Conservation (phyloP, 495 filamentous ascomycete species). For the Hyaloscypha finlandica region DNA sequence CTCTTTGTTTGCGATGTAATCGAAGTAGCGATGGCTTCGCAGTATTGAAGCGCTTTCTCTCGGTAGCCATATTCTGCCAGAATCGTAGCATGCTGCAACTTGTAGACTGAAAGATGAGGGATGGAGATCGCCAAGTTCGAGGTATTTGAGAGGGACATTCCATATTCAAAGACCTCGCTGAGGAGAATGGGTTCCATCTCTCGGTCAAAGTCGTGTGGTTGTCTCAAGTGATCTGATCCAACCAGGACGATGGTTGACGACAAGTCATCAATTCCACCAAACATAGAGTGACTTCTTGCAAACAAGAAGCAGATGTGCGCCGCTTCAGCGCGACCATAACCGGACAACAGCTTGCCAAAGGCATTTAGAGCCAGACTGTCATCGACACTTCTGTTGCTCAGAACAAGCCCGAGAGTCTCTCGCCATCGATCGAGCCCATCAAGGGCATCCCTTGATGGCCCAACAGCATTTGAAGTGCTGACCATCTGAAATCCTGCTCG, state of each 20-base stretch:
- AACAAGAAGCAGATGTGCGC: slow-evolving; percentile 83
- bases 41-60: slow-evolving; percentile 86
- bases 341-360: slow-evolving; percentile 79
- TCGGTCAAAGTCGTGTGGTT: slow-evolving; percentile 64
- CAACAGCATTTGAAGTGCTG: slow-evolving; percentile 63
- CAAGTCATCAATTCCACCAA: slow-evolving; percentile 84
- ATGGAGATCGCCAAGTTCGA: slow-evolving; percentile 54
- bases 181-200: slow-evolving; percentile 85
- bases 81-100: slow-evolving; percentile 79
- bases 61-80: slow-evolving; percentile 82
- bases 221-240: slow-evolving; percentile 73
- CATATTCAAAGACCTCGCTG: slow-evolving; percentile 92
- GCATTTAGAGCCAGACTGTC: slow-evolving; percentile 76
- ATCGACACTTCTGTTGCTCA: slow-evolving; percentile 81
- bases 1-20: slow-evolving; percentile 80
- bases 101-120: slow-evolving; percentile 87
- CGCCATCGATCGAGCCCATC: slow-evolving; percentile 91
- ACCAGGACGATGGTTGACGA: slow-evolving; percentile 78
- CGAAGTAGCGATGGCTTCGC: slow-evolving; percentile 77
- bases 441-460: slow-evolving; percentile 67
- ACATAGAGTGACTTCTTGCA: slow-evolving; percentile 57
- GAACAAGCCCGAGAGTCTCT: slow-evolving; percentile 81
- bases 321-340: slow-evolving; percentile 86
- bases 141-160: slow-evolving; percentile 62
- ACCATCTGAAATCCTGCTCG: slow-evolving; percentile 90